Base-by-base conservation (phyloP, 306 rosid genomes). In the Inga oerstediana region DNA sequence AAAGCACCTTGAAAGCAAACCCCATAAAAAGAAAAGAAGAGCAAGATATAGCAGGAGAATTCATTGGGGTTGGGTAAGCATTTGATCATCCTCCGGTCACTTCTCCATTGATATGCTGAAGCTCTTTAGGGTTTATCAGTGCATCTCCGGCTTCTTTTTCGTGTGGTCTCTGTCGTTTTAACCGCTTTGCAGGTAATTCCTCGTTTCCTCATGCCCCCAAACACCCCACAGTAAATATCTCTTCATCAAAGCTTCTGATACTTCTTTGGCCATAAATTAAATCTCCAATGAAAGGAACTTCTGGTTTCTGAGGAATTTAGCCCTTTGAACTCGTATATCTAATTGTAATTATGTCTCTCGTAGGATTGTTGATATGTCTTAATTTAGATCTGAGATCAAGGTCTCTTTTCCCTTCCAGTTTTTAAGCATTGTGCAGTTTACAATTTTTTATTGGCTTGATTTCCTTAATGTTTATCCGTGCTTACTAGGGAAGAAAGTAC, bases 71-170 rank as follows among this genome's bases (percentile, higher is more conserved):
- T 74, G 61, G 24, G 72, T 48, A 11, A 12, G 65, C 72, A 78
- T 51, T 86, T 77, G 82, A 65, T 82, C 70, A 11, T 20, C 34
- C 46, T 17, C 2, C 9, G 19, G 37, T 81, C 49, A 30, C 39
- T 49, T 54, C 27, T 68, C 41, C 52, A 43, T 48, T 56, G 79
- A 84, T 86, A 89, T 88, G 91, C 87, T 83, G 84, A 83, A 81
- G 45, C 86, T 91, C 35, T 61, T 44, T 76, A 80, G 86, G 91
- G 88, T 83, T 89, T 81, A 86, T 56, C 88, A 80, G 66, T 75
- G 71, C 83, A 1, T 84, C 82, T 86, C 74, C 54, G 72, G 71
- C 14, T 72, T 80, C 77, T 24, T 83, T 75, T 78, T 87, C 34
- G 37, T 84, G 4, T 84, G 4, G 49, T 85, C 79, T 79, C 82